A percentile compares a stretch with the other conserved stretches of the same genome.
Conservation (phyloP, 2,329 filamentous ascomycete genomes). For the Alternaria solani region DNA sequence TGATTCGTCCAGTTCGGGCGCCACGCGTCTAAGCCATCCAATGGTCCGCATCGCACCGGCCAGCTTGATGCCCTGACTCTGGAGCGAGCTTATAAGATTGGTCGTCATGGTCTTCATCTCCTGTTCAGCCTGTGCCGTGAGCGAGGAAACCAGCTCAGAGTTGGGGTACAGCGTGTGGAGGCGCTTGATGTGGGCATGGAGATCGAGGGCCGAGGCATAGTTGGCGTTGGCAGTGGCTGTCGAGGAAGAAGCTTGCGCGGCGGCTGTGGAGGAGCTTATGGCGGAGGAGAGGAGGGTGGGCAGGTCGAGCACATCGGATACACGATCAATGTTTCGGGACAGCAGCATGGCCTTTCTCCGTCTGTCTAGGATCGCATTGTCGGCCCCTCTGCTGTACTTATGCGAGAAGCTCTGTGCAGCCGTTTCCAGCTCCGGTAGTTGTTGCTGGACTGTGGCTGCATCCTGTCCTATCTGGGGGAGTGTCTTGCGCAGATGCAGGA, state of each 20-base stretch:
- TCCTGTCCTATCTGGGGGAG: slow-evolving; percentile 75
- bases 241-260: slow-evolving; percentile 52
- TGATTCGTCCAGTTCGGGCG: slow-evolving; percentile 74
- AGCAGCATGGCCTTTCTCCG: slow-evolving; percentile 83
- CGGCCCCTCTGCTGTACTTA: slow-evolving; percentile 79
- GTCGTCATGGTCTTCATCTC: slow-evolving; percentile 89
- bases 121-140: slow-evolving; percentile 79
- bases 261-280: slow-evolving; percentile 66
- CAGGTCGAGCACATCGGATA: slow-evolving; percentile 90
- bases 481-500: slow-evolving; percentile 74
- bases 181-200: slow-evolving; percentile 91
- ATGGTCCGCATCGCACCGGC: slow-evolving; percentile 90
- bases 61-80: slow-evolving; percentile 81
- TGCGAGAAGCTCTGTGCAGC: slow-evolving; percentile 82
- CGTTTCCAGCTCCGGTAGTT: slow-evolving; percentile 80
- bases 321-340: slow-evolving; percentile 84
- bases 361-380: slow-evolving; percentile 69
- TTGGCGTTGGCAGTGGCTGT: slow-evolving; percentile 64
- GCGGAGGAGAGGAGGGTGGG: slow-evolving; percentile 85
- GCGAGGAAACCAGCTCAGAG: slow-evolving; percentile 76
- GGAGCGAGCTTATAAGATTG: slow-evolving; percentile 80
- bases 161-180: slow-evolving; percentile 82
- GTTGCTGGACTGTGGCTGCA: slow-evolving; percentile 71
- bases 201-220: slow-evolving; percentile 87
- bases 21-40: slow-evolving; percentile 86